Percentiles rank a stretch among this genome's conserved stretches.
Conservation (phyloP, 805 yeast genomes). For the Kuraishia capsulata region DNA sequence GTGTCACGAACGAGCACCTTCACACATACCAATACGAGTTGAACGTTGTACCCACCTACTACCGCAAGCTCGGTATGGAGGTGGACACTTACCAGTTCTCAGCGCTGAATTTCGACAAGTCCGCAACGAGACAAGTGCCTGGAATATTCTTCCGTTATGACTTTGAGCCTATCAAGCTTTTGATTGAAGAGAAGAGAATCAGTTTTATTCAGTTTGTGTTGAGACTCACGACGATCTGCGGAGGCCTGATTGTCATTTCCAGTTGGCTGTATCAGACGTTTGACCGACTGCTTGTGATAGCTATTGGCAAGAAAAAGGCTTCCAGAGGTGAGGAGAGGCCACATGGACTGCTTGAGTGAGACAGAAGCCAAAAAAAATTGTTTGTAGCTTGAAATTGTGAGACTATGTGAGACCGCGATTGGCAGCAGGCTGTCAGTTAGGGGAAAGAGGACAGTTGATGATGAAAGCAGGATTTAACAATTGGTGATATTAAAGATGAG, state of each 20-base stretch:
- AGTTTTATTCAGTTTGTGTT: slow-evolving; percentile 73
- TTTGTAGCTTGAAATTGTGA: too few species aligned
- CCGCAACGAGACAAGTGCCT: slow-evolving; percentile 31
- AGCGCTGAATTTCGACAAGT: slow-evolving; percentile 32
- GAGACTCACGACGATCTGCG: slow-evolving; percentile 69
- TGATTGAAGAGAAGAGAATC: slow-evolving; percentile 61
- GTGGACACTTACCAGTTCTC: slow-evolving; percentile 86
- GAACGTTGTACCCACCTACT: slow-evolving; percentile 78
- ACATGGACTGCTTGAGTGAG: not conserved
- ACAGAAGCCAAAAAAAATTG: not conserved
- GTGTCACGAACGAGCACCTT: slow-evolving; percentile 36
- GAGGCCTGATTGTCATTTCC: slow-evolving; percentile 68
- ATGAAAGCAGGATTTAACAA: not conserved
- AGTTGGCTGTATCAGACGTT: slow-evolving; percentile 52
- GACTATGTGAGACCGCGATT: too few species aligned
- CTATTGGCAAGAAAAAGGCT: slow-evolving; percentile 50
- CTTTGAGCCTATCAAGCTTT: slow-evolving; percentile 77
- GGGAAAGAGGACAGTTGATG: too few species aligned
- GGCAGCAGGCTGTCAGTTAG: too few species aligned
- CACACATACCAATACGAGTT: slow-evolving; percentile 57
- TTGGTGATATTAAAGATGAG: not conserved
- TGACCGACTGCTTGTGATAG: slow-evolving; percentile 42
- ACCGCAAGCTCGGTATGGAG: slow-evolving; percentile 57
- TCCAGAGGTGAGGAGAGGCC: slow-evolving; percentile 38
- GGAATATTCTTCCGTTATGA: slow-evolving; percentile 81